Conservation (phyloP, 441 rosid species). For the Pelargonium myrrhifolium region DNA sequence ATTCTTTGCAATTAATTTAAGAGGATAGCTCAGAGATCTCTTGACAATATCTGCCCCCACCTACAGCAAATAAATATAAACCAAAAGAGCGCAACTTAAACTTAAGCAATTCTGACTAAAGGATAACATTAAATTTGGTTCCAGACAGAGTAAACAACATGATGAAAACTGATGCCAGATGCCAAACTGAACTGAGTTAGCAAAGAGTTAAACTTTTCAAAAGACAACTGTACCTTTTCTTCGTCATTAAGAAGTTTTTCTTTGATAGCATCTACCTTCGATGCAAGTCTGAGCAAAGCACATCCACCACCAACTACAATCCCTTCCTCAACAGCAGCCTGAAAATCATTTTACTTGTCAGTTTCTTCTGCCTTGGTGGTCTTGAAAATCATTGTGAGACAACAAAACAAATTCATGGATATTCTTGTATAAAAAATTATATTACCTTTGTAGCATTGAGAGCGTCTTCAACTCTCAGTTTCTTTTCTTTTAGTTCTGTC, state of each 20-base stretch:
- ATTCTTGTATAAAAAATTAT: background rate
- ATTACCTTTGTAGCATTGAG: constrained; percentile 88
- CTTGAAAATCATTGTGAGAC: no score
- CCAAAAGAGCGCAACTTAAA: no score
- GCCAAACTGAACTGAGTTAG: no score
- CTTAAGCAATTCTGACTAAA: no score
- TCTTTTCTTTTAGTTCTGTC: constrained; percentile 93
- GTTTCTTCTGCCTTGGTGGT: background rate
- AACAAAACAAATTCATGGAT: no score
- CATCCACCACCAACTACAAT: constrained; percentile 96
- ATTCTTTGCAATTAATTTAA: constrained; percentile 81
- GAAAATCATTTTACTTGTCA: constrained; percentile 11
- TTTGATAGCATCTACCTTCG: constrained; percentile 70
- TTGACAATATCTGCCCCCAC: constrained; percentile 90
- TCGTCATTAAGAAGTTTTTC: constrained; percentile 66
- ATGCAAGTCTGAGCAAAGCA: constrained; percentile 71
- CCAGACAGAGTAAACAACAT: no score
- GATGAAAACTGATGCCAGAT: no score
- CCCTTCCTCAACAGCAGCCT: constrained; percentile 95
- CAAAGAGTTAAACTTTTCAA: constrained; percentile 28
- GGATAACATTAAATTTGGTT: no score
- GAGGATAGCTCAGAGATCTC: constrained; percentile 78
- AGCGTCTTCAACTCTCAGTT: constrained; percentile 91
- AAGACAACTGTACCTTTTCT: no score
- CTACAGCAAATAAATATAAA: constrained; percentile 27